Base-by-base conservation (phyloP, 768 basidiomycete genomes). In the Boletus rex-veris region DNA sequence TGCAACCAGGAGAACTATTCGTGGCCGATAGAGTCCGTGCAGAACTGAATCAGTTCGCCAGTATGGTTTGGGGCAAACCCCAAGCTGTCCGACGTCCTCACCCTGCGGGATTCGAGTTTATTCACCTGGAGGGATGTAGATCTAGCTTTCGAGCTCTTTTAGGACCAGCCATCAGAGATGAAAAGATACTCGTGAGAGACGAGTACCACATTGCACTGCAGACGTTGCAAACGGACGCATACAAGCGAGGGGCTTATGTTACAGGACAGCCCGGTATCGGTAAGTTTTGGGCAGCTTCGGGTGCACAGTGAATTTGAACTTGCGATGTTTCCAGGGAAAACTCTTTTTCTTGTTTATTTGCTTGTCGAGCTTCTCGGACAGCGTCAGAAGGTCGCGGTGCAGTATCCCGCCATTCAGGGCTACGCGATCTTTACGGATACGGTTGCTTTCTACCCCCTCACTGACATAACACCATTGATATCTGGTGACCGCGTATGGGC, bases 231-330 rank as follows among this genome's bases (percentile, higher is more conserved):
- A 28, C 24, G 16, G 12, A 19, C 6, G 1, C 15, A 9, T 50
- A 54, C 9, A 3, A 4, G 9, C 1, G 2, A 4, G 56, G 37
- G 4, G 53, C 48, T 0, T 58, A 43, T n/a, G 45, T 48, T 28
- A 35, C 30, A 11, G 44, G 57, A n/a, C 57, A 55, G 2, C 49
- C 53, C 33, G 57, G 53, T 9, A 58, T 28, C 28, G 28, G 28
- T 28, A 8, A 0, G 28, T 28, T 9, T 28, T 0, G 8, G 2
- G 28, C 28, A 28, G 21, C 21, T 4, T 8, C 28, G 28, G 28
- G 28, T 28, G 28, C 7, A 28, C 28, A 28, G 44, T 48, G 28
- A 28, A 28, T 28, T 28, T 28, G 28, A 28, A 28, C 28, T 28
- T 28, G 28, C 28, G 28, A 28, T 30, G 21, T 24, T 24, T 24